Percentiles rank a stretch among this genome's conserved stretches.
Evolutionary conservation across 768 basidiomycete genomes (phyloP).

Genomic region (Podaxis sp.): DNA sequence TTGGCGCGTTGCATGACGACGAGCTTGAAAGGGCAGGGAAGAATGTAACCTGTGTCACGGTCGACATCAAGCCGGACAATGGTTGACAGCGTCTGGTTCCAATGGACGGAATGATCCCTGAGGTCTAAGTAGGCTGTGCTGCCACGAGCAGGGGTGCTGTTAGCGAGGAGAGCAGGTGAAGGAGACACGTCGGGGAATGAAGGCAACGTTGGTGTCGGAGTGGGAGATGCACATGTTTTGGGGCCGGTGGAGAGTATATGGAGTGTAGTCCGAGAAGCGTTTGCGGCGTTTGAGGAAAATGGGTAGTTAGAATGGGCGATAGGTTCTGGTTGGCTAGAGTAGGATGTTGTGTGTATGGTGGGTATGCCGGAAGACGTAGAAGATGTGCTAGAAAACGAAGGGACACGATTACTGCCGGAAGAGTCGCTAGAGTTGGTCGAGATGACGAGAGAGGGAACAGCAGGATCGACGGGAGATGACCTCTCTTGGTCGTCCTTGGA

Average conservation of each 20-base stretch:
- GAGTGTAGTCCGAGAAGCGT: conserved; percentile 7
- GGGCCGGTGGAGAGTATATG: conserved; percentile 16
- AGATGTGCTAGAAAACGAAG: conserved; percentile 18
- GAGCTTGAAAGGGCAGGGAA: conserved; percentile 64
- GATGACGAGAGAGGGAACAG: conserved; percentile 17
- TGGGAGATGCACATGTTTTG: conserved; percentile 4
- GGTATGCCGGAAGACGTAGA: conserved; percentile 10
- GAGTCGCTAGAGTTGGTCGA: conserved; percentile 11
- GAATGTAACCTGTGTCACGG: conserved; percentile 48
- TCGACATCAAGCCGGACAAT: conserved; percentile 61
- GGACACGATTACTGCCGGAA: conserved; percentile 10
- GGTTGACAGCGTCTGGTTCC: conserved; percentile 58
- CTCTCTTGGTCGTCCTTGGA: conserved; percentile 16
- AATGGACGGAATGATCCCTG: conserved; percentile 62
- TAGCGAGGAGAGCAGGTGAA: conserved; percentile 1
- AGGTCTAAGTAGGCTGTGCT: conserved; percentile 60
- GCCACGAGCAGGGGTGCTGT: conserved; percentile 48
- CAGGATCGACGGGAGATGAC: neutral
- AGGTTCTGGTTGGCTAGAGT: conserved; percentile 7
- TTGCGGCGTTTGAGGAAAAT: conserved; percentile 17
- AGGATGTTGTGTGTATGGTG: neutral
- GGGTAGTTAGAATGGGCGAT: conserved; percentile 15
- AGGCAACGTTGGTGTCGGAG: neutral
- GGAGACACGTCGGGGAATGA: neutral
- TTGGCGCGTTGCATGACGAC: conserved; percentile 63